These are phyloP conservation scores for Melastoma malabathricum DNA, from an alignment of 345 rosid species.

Conservation along the genomic window DNA sequence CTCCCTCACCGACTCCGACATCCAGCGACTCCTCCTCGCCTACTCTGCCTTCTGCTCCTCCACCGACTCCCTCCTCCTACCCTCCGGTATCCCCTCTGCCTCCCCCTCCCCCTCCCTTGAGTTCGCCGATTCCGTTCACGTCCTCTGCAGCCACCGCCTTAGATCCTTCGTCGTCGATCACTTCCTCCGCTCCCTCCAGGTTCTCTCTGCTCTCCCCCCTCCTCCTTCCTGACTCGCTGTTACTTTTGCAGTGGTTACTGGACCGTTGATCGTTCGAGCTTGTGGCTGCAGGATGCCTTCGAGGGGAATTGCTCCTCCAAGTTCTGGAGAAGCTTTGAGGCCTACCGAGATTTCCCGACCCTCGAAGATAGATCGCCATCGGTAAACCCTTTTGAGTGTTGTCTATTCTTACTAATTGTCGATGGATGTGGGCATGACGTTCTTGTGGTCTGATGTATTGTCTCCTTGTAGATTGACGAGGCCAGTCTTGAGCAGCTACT, in stretches of 20 bases:
- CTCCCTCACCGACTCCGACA: slow-evolving; percentile 29
- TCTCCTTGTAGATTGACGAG: slow-evolving; percentile 22
- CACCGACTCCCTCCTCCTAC: slow-evolving; percentile 37
- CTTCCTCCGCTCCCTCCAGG: slow-evolving; percentile 64
- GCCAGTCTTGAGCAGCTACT: slow-evolving; percentile 48
- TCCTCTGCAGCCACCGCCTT: slow-evolving; percentile 64
- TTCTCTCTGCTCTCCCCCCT: slow-evolving; percentile 7
- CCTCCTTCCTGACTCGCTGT: background rate
- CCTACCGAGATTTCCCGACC: slow-evolving; percentile 16
- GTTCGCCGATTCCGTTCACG: slow-evolving; percentile 34
- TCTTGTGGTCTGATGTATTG: background rate
- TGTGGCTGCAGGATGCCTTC: slow-evolving; percentile 42
- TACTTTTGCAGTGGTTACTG: background rate
- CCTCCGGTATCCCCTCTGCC: slow-evolving; percentile 25
- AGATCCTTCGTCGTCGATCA: slow-evolving; percentile 58
- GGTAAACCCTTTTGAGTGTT: slow-evolving; percentile 1
- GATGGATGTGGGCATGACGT: background rate
- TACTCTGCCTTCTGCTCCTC: slow-evolving; percentile 49
- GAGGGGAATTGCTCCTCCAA: slow-evolving; percentile 38
- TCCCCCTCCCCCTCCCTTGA: slow-evolving; percentile 24
- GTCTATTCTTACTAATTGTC: background rate
- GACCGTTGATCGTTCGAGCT: background rate
- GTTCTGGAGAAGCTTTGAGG: slow-evolving; percentile 72
- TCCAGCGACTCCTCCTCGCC: slow-evolving; percentile 43
- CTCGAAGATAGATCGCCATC: slow-evolving; percentile 11